A percentile compares a stretch with the other conserved stretches of the same genome.
Evolutionary conservation across 2,329 filamentous ascomycete genomes (phyloP).

Genomic region (Cladosporium sp.): DNA sequence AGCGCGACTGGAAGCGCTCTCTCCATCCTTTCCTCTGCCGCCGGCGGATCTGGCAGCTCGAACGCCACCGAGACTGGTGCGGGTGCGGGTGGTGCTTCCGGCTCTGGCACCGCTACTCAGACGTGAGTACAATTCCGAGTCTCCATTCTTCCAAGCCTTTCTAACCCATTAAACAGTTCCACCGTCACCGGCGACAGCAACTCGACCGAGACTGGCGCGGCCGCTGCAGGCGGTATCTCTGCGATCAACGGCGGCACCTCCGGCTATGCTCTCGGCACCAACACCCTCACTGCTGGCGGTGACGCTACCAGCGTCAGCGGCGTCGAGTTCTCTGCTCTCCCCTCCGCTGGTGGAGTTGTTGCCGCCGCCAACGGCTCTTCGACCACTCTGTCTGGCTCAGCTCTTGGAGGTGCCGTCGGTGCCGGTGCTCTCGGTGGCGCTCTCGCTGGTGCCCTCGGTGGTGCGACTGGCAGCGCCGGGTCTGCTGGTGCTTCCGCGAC

Average conservation of each 20-base stretch:
- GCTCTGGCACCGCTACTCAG: neutral
- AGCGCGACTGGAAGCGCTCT: constrained; percentile 15
- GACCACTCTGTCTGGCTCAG: constrained; percentile 19
- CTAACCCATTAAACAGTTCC: neutral
- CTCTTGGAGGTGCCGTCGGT: constrained; percentile 13
- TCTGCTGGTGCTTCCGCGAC: neutral
- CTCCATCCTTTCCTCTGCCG: constrained; percentile 12
- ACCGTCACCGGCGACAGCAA: constrained; percentile 7
- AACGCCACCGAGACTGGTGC: constrained; percentile 7
- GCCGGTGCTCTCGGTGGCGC: constrained; percentile 12
- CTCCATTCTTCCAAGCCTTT: constrained; percentile 3
- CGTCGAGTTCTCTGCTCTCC: constrained; percentile 20
- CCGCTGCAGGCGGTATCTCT: constrained; percentile 12
- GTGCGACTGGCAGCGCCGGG: constrained; percentile 13
- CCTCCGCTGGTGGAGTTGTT: constrained; percentile 20
- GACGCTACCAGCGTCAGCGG: constrained; percentile 7
- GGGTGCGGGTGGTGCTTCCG: neutral
- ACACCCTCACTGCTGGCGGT: constrained; percentile 17
- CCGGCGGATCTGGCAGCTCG: constrained; percentile 12
- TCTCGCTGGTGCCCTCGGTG: constrained; percentile 13
- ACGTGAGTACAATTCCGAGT: constrained; percentile 2
- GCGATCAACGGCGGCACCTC: constrained; percentile 12
- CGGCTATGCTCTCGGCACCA: constrained; percentile 16
- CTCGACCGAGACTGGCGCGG: constrained; percentile 11
- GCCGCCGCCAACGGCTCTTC: constrained; percentile 20